Base-by-base conservation (phyloP, 73 alveolate species). In the Symbiodinium pilosum region DNA sequence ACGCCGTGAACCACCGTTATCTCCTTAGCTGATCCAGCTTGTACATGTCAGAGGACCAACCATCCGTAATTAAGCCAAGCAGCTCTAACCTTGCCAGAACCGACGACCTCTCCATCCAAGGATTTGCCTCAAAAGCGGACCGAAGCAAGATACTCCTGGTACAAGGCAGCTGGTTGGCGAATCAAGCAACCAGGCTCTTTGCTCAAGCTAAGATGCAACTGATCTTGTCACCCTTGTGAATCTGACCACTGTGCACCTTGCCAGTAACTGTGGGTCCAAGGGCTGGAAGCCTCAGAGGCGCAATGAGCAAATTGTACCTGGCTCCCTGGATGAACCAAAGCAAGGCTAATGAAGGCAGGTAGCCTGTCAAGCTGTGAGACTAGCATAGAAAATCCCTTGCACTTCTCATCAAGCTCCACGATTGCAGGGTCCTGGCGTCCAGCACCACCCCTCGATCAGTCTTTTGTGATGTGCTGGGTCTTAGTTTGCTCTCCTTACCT, bases 201-300 rank as follows among this genome's bases (percentile, higher is more conserved):
- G 81, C 41, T 5, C 26, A 9, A 11, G 81, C 73, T 88, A 21
- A 14, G 97, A 9, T 2, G 81, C 97, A 91, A 52, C 88, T 68
- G 54, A 99, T 86, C 98, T 94, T 98, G 97, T 99, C 99, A 39
- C 99, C 99, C 64, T 98, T 68, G 34, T 97, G 83, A 21, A 99
- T 54, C 54, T 99, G 88, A n/a, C 99, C 99, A 21, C 93, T 81
- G 87, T 43, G 92, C 47, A 99, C 97, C 88, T 99, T 99, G 14
- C 99, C 99, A 3, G 99, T 99, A 36, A 99, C 99, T 81, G 99
- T 94, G 73, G 99, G 99, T 52, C 99, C 99, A 56, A 99, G 91
- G 47, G 96, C 99, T 73, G 99, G 99, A 47, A 93, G 94, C 83
- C 99, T 91, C n/a, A n/a, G n/a, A n/a, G n/a, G 86, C 44, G 34